Percentiles rank a stretch among this genome's conserved stretches.
phyloP scores from a whole-genome alignment of 2,329 filamentous ascomycete species.

The Apiospora koreana region DNA sequence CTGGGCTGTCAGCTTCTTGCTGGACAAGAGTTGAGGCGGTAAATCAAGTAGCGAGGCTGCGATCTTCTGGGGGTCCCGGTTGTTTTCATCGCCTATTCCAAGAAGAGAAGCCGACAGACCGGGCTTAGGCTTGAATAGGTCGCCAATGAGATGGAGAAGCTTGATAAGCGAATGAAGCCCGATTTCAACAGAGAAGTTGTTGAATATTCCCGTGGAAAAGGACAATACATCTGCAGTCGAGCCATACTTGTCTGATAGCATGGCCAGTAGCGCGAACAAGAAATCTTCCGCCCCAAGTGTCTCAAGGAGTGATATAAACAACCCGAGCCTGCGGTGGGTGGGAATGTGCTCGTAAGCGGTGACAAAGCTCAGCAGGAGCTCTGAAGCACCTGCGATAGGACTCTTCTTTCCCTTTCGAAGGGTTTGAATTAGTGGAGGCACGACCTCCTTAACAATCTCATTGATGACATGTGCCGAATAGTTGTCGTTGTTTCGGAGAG shows the following conservation, averaged over 20 bases:
- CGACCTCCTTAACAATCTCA: slow-evolving; percentile 90
- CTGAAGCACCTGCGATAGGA: slow-evolving; percentile 78
- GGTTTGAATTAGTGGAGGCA: slow-evolving; percentile 86
- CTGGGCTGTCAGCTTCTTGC: slow-evolving; percentile 56
- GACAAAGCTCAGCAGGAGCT: slow-evolving; percentile 92
- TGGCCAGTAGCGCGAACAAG: slow-evolving; percentile 81
- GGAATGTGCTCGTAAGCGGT: slow-evolving; percentile 97
- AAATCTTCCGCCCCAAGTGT: slow-evolving; percentile 87
- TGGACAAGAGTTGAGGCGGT: slow-evolving; percentile 59
- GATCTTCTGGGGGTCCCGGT: slow-evolving; percentile 50
- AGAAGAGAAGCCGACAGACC: slow-evolving; percentile 73
- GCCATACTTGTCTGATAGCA: slow-evolving; percentile 88
- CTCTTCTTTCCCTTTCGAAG: slow-evolving; percentile 78
- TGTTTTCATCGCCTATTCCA: slow-evolving; percentile 50
- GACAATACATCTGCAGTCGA: slow-evolving; percentile 70
- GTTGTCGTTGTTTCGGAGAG: slow-evolving; percentile 90
- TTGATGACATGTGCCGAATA: slow-evolving; percentile 97
- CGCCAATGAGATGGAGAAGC: slow-evolving; percentile 72
- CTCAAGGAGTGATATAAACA: slow-evolving; percentile 83
- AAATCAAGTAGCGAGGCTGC: slow-evolving; percentile 57
- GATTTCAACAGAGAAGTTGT: slow-evolving; percentile 70
- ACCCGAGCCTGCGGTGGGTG: slow-evolving; percentile 74
- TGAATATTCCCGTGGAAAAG: slow-evolving; percentile 76
- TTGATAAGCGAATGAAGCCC: slow-evolving; percentile 79
- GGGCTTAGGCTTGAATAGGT: slow-evolving; percentile 75